phyloP scores from a whole-genome alignment of 257 asterid species.

The Asclepias syriaca region DNA sequence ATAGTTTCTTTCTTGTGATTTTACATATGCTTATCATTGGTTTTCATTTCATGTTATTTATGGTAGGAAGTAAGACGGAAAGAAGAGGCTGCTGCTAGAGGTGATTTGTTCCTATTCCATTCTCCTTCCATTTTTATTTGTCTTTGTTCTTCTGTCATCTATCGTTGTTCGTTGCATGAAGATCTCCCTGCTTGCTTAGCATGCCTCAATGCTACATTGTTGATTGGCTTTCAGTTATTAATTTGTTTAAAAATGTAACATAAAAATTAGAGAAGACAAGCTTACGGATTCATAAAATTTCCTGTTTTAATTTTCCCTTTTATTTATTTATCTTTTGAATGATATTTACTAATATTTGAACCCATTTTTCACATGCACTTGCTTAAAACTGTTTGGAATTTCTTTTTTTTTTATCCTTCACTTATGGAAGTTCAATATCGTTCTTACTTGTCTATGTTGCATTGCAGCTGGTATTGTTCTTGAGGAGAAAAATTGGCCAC shows the following conservation, averaged over 20 bases:
- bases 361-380: not conserved
- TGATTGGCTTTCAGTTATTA: not conserved
- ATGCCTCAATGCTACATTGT: not conserved
- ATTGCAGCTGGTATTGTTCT: constrained; percentile 62
- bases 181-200: not conserved
- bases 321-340: not conserved
- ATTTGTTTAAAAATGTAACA: not conserved
- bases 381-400: not conserved
- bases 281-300: not conserved
- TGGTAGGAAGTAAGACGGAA: constrained; percentile 62
- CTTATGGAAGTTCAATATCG: not conserved
- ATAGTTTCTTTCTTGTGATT: not conserved
- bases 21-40: not conserved
- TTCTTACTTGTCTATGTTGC: constrained; percentile 20
- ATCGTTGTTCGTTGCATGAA: not conserved
- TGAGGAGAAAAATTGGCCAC: constrained; percentile 94
- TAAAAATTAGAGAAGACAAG: not conserved
- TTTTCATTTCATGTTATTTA: not conserved
- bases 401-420: not conserved
- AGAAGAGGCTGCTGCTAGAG: constrained; percentile 88
- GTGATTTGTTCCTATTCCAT: constrained; percentile 33
- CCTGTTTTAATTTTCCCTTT: not conserved
- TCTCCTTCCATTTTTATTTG: not conserved
- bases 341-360: not conserved
- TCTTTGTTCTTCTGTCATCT: not conserved